Percentiles rank a stretch among this genome's conserved stretches.
Evolutionary conservation across 192 early-diverging fungal species (phyloP).

Genomic region (Backusella psychrophila): DNA sequence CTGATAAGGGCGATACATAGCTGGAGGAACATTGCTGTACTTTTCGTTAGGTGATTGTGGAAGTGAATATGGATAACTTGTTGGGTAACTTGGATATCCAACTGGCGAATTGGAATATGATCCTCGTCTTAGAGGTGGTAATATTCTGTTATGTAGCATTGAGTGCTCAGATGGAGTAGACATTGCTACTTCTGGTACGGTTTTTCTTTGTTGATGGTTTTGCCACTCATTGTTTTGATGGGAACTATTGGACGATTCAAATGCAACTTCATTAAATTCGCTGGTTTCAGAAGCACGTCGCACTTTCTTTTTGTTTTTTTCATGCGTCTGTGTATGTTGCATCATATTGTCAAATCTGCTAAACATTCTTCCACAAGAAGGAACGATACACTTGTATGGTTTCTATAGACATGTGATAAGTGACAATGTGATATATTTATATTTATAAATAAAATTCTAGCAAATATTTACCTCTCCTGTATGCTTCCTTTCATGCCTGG

Average conservation of each 20-base stretch:
- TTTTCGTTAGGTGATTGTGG: not conserved
- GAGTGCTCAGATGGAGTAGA: not conserved
- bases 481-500: slow-evolving; percentile 35
- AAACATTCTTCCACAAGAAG: slow-evolving; percentile 63
- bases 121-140: not conserved
- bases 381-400: slow-evolving; percentile 69
- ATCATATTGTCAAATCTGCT: slow-evolving; percentile 82
- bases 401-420: slow-evolving; percentile 38
- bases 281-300: not conserved
- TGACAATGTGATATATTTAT: not conserved
- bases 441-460: not conserved
- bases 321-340: slow-evolving; percentile 73
- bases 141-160: not conserved
- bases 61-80: not conserved
- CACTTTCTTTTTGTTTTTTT: slow-evolving; percentile 19
- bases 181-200: not conserved
- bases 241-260: not conserved
- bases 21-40: not conserved
- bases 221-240: not conserved
- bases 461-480: not conserved
- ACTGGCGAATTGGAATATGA: not conserved
- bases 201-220: not conserved
- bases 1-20: not conserved
- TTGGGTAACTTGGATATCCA: not conserved
- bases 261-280: not conserved